These are phyloP conservation scores for Tagetes patula DNA, from an alignment of 129 eudicot genomes.

Conservation along the genomic window DNA sequence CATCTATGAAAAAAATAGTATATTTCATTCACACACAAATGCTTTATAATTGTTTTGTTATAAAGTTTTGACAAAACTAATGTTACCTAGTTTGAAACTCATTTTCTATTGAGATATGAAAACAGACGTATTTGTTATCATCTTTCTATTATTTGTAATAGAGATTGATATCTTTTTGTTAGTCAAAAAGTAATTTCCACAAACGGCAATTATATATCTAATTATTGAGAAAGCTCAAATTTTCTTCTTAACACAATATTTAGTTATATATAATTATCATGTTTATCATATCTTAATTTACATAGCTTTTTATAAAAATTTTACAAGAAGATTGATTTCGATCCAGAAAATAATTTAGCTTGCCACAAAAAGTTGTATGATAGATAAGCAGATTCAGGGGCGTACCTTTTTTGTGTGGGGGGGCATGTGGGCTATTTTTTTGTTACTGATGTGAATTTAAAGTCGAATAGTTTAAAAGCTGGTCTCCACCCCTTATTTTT, in stretches of 20 bases:
- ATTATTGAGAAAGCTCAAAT: background rate
- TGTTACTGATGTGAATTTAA: too few relatives aligned
- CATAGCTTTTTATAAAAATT: background rate
- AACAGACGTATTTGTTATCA: slow-evolving; percentile 3
- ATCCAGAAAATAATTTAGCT: background rate
- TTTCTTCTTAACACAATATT: background rate
- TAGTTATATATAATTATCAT: background rate
- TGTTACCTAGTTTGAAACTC: background rate
- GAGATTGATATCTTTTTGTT: slow-evolving; percentile 4
- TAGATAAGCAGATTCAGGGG: too few relatives aligned
- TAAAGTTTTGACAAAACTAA: background rate
- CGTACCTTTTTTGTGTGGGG: too few relatives aligned
- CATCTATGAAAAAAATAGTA: background rate
- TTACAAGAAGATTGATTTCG: background rate
- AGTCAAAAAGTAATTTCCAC: background rate
- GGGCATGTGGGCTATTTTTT: too few relatives aligned
- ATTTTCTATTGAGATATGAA: background rate
- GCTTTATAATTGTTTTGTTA: background rate
- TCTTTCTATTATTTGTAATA: background rate
- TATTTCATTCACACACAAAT: background rate
- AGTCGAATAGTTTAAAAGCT: too few relatives aligned
- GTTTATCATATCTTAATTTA: background rate
- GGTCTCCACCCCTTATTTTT: too few relatives aligned
- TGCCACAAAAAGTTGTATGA: background rate
- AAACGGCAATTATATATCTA: background rate